Evolutionary conservation across 257 asterid genomes (phyloP), one percentile per base, ranked within the genome.

Genomic region (Forsythia suspensa): DNA sequence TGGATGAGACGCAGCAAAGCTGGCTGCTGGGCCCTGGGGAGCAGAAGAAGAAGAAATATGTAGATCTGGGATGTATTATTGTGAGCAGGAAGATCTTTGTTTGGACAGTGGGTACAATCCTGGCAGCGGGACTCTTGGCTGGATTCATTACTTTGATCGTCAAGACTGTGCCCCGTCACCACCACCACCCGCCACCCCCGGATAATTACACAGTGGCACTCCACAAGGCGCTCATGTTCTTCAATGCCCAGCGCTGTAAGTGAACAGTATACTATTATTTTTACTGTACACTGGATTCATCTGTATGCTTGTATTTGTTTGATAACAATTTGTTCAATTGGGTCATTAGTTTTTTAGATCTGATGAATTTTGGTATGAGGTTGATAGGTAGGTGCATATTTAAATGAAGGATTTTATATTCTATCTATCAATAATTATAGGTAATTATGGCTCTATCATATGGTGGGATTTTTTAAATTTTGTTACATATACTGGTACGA

Each of bases 1-100:
- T 95, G 63, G 98, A 93, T 42, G 99, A 95, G 89, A 95, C 99
- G 36, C 99, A 95, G 80, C 99, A 95, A 86, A 95, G 99, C 85
- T 95, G 99, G 99, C 85, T 95, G 75, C 87, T 93, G 65, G 98
- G 99, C 0, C 98, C 97, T 0, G 95, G 96, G 13, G 99, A 95
- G 82, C 97, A 91, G 90, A 95, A 95, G 95, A 95, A 95, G 96
- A 95, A 95, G 88, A 91, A 87, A 86, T 95, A 95, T 71, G 99
- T 95, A 76, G 99, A 95, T 92, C 96, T 95, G 67, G 99, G 99
- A 4, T 95, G 97, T 90, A 82, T 95, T 74, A 89, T 95, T 61
- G 97, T 95, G 11, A 92, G 99, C 85, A 77, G 96, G 80, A 95
- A 95, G 91, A 81, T 95, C 71, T 95, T 95, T 41, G n/a, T 90